Conservation (phyloP, 2,329 filamentous ascomycete species). For the Verticillium nubilum region DNA sequence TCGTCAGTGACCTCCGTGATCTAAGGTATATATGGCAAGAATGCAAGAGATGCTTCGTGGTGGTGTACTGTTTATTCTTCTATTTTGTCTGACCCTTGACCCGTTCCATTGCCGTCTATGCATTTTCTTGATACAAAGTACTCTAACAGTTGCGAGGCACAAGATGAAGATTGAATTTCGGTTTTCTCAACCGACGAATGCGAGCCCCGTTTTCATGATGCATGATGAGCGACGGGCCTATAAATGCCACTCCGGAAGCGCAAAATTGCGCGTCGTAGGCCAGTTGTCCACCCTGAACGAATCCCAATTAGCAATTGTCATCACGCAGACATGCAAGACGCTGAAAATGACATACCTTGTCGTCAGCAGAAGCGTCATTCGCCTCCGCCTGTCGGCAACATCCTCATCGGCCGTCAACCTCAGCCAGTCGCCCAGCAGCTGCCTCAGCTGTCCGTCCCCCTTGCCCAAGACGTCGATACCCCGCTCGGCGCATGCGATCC, state of each 20-base stretch:
- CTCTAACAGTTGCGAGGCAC: neutral
- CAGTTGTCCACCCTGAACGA: conserved; percentile 29
- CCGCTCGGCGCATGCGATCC: conserved; percentile 65
- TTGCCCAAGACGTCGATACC: conserved; percentile 54
- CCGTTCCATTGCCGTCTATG: neutral
- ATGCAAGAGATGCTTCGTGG: neutral
- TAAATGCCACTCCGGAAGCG: conserved; percentile 35
- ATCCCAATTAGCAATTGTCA: conserved; percentile 5
- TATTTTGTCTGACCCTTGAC: neutral
- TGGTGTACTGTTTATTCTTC: neutral
- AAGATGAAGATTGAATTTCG: neutral
- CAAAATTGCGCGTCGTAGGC: conserved; percentile 33
- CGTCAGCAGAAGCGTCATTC: conserved; percentile 32
- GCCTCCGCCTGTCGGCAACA: conserved; percentile 27
- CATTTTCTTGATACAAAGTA: neutral
- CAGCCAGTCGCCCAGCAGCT: conserved; percentile 41
- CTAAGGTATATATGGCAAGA: neutral
- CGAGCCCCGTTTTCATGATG: neutral
- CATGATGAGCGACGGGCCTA: conserved; percentile 8
- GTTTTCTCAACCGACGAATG: neutral
- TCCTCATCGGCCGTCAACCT: conserved; percentile 33
- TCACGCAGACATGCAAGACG: neutral
- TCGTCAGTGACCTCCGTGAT: neutral
- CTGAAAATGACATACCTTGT: conserved; percentile 28
- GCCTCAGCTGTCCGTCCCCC: conserved; percentile 51